A percentile compares a stretch with the other conserved stretches of the same genome.
These are phyloP conservation scores for Epichloe sibirici DNA, from an alignment of 2,329 filamentous ascomycete species.

Conservation along the genomic window DNA sequence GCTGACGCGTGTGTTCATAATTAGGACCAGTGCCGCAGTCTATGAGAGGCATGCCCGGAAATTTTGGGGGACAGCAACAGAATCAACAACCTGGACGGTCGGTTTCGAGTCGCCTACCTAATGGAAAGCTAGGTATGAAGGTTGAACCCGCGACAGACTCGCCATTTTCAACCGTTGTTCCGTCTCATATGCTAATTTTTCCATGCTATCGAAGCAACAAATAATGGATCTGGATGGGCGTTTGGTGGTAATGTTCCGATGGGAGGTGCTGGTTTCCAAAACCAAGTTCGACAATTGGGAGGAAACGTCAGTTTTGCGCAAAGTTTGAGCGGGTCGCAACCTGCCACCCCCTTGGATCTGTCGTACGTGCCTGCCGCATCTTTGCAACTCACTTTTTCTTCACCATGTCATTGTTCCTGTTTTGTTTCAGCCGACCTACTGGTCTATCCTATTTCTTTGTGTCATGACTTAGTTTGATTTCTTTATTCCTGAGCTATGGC, in stretches of 20 bases:
- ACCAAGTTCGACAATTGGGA: constrained; percentile 40
- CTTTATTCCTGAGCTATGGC: constrained; percentile 2
- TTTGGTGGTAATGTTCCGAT: constrained; percentile 52
- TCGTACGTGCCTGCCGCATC: constrained; percentile 40
- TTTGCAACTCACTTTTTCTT: constrained; percentile 3
- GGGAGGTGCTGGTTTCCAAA: constrained; percentile 42
- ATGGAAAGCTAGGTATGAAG: constrained; percentile 48
- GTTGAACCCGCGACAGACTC: not conserved
- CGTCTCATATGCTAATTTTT: not conserved
- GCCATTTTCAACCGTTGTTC: no score
- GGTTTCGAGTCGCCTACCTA: constrained; percentile 48
- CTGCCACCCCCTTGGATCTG: constrained; percentile 48
- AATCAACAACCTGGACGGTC: constrained; percentile 39
- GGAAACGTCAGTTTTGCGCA: constrained; percentile 55
- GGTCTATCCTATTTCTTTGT: not conserved
- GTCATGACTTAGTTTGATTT: not conserved
- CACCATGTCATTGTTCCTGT: not conserved
- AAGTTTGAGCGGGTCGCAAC: constrained; percentile 50
- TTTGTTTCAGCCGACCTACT: not conserved
- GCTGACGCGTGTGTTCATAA: constrained; percentile 17
- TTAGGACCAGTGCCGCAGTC: constrained; percentile 49
- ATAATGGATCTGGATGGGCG: constrained; percentile 45
- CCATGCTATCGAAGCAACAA: constrained; percentile 24
- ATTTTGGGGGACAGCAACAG: constrained; percentile 48
- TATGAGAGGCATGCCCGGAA: constrained; percentile 48